Evolutionary conservation across 495 filamentous ascomycete species (phyloP), one percentile per base, ranked within the genome.

Genomic region (Trichoderma asperelloides): DNA sequence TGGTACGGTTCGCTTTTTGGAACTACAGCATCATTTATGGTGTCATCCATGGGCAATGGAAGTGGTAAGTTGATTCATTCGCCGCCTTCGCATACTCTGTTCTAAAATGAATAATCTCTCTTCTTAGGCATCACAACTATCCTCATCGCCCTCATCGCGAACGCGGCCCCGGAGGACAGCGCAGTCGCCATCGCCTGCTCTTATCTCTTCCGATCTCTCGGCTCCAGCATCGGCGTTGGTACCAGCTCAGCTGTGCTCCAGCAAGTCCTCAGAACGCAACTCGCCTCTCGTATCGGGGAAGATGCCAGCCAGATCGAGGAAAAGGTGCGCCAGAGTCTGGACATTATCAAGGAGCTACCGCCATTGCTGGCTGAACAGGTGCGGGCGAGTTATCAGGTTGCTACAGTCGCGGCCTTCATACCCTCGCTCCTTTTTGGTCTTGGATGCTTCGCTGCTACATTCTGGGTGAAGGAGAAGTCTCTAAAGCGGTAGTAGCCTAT

Each of bases 201-300:
- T 1, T 96, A 96, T 74, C 84, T 96, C 2, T 96, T 96, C 81
- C 87, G 92, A 4, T 88, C 89, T 5, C 79, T 96, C 12, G 92
- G 92, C n/a, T 87, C 86, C 4, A 87, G 91, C 11, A 82, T 91
- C 23, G 91, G 91, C 11, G 75, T 96, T 45, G 88, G 88, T 27
- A 73, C 91, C 28, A 82, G 86, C 16, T 85, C 90, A 0, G 92
- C 89, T 2, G 81, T 92, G 18, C 83, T 92, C 21, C 92, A 96
- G 73, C 87, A 90, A 68, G 79, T 80, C 13, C 79, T 96, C 27
- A 82, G 90, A 6, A 76, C 72, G 2, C 78, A 84, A 41, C 78
- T 96, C n/a, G 75, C 77, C 25, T 75, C 72, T 16, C 78, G 72
- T 2, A 81, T 79, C 67, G 87, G 82, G 64, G 78, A 83, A 33